Base-by-base conservation (phyloP, 2,329 filamentous ascomycete genomes). In the Epichloe brachyelytri region DNA sequence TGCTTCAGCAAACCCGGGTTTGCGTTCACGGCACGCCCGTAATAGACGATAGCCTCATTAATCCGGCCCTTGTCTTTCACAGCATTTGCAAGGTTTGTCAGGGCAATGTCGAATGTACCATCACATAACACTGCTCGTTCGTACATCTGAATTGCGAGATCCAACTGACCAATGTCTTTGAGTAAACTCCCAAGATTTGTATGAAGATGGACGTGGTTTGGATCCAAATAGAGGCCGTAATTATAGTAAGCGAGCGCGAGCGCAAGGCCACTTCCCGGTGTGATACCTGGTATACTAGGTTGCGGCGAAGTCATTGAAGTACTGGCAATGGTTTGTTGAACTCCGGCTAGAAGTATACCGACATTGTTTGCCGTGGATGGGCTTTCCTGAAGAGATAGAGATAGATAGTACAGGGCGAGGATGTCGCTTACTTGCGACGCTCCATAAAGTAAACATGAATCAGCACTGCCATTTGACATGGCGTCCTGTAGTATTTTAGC, bases 361-460 rank as follows among this genome's bases (percentile, higher is more conserved):
- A 98, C 90, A 64, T 98, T 98, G 64, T 98, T 98, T 0, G 93
- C 93, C 0, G 93, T 98, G 0, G 93, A 98, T 2, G 93, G 93
- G 60, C 93, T 97, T 46, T 93, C 90, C 56, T 96, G 93, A 2
- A 98, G 75, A 0, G 93, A 95, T 3, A 98, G 72, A 0, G 93
- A 98, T 3, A 98, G 75, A 62, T 98, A 98, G 65, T 98, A 98
- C 12, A 98, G 77, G 2, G 90, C 88, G 37, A 98, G 70, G 38
- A 98, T 97, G 61, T 98, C 93, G 41, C 88, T 82, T 22, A 97
- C 88, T 1, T 88, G 86, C 43, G 85, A 83, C 3, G 82, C 78
- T 51, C 82, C 80, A 53, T 78, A 78, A 20, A 79, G 70, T 11
- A 78, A 70, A 39, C 71, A 70, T 11, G 77, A 72, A 20, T 75